Conservation (phyloP, 2,329 filamentous ascomycete genomes). For the Sarocladiaceae sp. region DNA sequence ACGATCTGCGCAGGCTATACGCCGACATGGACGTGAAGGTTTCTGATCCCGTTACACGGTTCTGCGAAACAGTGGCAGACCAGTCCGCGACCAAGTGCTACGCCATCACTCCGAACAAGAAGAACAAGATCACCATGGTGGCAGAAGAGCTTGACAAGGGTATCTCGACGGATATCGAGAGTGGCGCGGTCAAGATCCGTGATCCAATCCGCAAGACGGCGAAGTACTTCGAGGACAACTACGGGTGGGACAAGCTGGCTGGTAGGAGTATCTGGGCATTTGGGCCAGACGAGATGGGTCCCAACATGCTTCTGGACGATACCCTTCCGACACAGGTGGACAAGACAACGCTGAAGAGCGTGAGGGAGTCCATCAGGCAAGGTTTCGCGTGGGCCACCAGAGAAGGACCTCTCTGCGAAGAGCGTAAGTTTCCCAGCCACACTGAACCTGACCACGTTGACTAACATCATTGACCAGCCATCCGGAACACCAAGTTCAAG, state of each 20-base stretch:
- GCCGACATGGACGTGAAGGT: slow-evolving; percentile 99
- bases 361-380: slow-evolving; percentile 89
- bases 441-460: slow-evolving; percentile 4
- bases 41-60: slow-evolving; percentile 93
- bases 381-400: slow-evolving; percentile 95
- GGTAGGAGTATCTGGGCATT: slow-evolving; percentile 98
- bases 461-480: slow-evolving; percentile 55
- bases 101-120: slow-evolving; percentile 96
- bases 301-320: slow-evolving; percentile 95
- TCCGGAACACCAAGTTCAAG: slow-evolving; percentile 97
- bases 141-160: slow-evolving; percentile 94
- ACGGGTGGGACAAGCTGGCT: slow-evolving; percentile 94
- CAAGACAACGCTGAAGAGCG: slow-evolving; percentile 80
- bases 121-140: slow-evolving; percentile 98
- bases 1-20: slow-evolving; percentile 89
- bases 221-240: slow-evolving; percentile 95
- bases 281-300: slow-evolving; percentile 88
- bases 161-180: slow-evolving; percentile 92
- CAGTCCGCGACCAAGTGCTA: slow-evolving; percentile 98
- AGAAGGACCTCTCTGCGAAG: slow-evolving; percentile 95
- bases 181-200: slow-evolving; percentile 82
- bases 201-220: slow-evolving; percentile 91
- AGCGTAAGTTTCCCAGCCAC: slow-evolving; percentile 80
- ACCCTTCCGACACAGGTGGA: slow-evolving; percentile 91
- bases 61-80: slow-evolving; percentile 97